Base-by-base conservation (phyloP, 75 land plant species). In the Pseudotsuga menziesii region DNA sequence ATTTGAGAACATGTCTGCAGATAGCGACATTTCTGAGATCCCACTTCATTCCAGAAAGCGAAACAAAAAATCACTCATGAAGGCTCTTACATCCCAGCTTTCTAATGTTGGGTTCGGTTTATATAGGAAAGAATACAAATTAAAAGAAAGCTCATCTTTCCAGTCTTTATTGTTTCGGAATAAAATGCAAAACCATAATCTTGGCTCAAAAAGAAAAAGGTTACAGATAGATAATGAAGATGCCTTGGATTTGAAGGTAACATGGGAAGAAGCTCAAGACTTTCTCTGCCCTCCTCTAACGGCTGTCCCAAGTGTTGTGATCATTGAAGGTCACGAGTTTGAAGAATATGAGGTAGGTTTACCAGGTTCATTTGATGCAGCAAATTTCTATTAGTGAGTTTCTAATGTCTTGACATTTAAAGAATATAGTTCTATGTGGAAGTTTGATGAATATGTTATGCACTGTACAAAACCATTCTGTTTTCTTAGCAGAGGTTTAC, bases 201-300 rank as follows among this genome's bases (percentile, higher is more conserved):
- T 85, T 39, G 85, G 78, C 26, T 55, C 81, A 2, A 85, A 85
- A 70, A 83, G 73, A 56, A 85, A 85, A 74, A 80, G 85, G 39
- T 85, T 79, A 16, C 81, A 74, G 26, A 41, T 85, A 59, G 81
- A 85, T 56, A 79, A 60, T 63, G 81, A 76, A 56, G 85, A 85
- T 26, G 63, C 85, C 4, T 27, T 79, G 57, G 78, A 79, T 23
- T 64, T 85, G 20, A 85, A 83, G 75, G 77, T 73, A 44, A 83
- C 61, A 54, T 85, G 87, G 87, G 85, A 85, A 73, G 87, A 85
- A 75, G 85, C 81, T 41, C 87, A 85, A 79, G 87, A 83, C 64
- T 77, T 85, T 55, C 61, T 85, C 67, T 75, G 79, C 27, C 81
- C 87, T 39, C 79, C 87, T 39, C 78, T 78, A 71, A 72, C 66